phyloP scores from a whole-genome alignment of 352 stramenopile species.

The Elongisporangium senticosum region DNA sequence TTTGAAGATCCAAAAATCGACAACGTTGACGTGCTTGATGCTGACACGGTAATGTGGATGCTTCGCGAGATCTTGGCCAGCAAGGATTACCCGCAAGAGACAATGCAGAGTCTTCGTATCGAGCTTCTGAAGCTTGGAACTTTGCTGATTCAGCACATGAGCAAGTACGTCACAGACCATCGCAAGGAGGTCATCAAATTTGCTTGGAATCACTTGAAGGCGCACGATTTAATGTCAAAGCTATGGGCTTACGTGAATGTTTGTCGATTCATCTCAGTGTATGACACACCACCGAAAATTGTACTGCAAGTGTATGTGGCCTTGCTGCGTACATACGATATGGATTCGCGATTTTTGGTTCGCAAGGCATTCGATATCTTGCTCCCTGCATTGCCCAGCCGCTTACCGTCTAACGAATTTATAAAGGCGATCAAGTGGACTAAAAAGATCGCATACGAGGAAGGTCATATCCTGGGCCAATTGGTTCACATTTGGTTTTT shows the following conservation, averaged over 20 bases:
- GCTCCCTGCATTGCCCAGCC: constrained; percentile 87
- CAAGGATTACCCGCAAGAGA: constrained; percentile 67
- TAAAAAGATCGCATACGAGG: constrained; percentile 97
- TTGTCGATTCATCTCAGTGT: constrained; percentile 94
- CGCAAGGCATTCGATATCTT: constrained; percentile 94
- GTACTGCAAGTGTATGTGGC: constrained; percentile 96
- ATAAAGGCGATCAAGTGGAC: constrained; percentile 97
- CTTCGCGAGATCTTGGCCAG: constrained; percentile 83
- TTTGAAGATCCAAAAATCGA: constrained; percentile 76
- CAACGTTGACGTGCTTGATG: constrained; percentile 84
- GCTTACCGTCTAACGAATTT: constrained; percentile 90
- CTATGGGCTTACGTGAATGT: constrained; percentile 97
- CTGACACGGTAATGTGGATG: constrained; percentile 86
- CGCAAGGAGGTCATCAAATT: constrained; percentile 99
- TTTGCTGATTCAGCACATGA: constrained; percentile 95
- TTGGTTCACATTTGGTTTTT: constrained; percentile 98
- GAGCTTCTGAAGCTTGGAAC: constrained; percentile 94
- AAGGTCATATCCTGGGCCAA: constrained; percentile 93
- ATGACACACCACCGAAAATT: constrained; percentile 95
- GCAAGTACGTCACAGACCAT: constrained; percentile 89
- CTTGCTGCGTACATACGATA: constrained; percentile 92
- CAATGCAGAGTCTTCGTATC: constrained; percentile 80
- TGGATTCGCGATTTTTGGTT: constrained; percentile 93
- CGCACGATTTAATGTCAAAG: constrained; percentile 92
- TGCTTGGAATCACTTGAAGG: constrained; percentile 96